These are phyloP conservation scores for Podaxis sp. DNA, from an alignment of 768 basidiomycete species.

Conservation along the genomic window DNA sequence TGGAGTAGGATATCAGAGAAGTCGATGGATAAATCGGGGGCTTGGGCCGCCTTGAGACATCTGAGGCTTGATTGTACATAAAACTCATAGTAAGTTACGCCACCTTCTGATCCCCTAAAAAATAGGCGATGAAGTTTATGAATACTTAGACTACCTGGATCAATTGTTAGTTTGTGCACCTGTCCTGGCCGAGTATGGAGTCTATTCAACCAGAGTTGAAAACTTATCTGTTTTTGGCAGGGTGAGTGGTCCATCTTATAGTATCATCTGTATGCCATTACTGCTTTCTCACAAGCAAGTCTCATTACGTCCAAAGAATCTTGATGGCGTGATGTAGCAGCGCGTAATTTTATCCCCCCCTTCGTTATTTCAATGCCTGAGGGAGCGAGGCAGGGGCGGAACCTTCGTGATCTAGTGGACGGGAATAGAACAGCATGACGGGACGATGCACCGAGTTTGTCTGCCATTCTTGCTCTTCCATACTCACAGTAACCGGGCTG, in stretches of 20 bases:
- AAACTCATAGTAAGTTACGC: neutral
- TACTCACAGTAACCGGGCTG: neutral
- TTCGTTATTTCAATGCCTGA: neutral
- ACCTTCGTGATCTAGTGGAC: neutral
- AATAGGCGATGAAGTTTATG: neutral
- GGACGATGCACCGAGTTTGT: neutral
- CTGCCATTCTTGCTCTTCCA: neutral
- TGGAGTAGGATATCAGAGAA: neutral
- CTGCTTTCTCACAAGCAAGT: neutral
- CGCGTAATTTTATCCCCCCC: neutral
- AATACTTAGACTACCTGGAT: too few species aligned
- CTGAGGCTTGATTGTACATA: neutral
- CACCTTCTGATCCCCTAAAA: neutral
- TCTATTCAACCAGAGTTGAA: too few species aligned
- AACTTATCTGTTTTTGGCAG: too few species aligned
- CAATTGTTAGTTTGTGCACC: too few species aligned
- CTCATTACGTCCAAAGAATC: neutral
- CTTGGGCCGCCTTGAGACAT: neutral
- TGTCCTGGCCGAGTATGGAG: too few species aligned
- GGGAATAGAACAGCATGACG: neutral
- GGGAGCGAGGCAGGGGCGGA: neutral
- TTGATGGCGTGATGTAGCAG: neutral
- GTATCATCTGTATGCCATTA: too few species aligned
- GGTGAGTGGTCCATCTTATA: too few species aligned
- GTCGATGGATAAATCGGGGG: neutral